A percentile compares a stretch with the other conserved stretches of the same genome.
These are phyloP conservation scores for Colletotrichum sidae DNA, from an alignment of 2,329 filamentous ascomycete genomes.

Conservation along the genomic window DNA sequence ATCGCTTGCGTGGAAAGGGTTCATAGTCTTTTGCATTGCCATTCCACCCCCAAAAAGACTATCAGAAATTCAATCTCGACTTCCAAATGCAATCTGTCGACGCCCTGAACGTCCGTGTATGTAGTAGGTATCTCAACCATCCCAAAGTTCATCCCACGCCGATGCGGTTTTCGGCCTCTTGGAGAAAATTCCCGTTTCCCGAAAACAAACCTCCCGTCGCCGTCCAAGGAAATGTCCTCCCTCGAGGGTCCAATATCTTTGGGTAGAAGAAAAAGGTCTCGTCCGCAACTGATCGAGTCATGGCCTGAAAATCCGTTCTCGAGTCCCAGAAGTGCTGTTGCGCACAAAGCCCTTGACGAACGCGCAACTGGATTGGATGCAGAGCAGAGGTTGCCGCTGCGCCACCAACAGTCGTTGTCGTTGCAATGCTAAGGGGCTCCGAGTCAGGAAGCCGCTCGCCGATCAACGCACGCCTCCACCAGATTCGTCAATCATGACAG, in stretches of 20 bases:
- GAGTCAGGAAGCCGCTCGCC: not conserved
- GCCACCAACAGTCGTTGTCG: too few species aligned
- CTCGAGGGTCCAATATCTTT: slow-evolving; percentile 4
- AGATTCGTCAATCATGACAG: slow-evolving; percentile 22
- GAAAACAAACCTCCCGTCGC: slow-evolving; percentile 6
- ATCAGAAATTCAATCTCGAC: slow-evolving; percentile 17
- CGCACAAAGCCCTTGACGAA: too few species aligned
- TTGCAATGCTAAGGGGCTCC: too few species aligned
- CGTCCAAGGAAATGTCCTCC: slow-evolving; percentile 10
- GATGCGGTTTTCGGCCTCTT: slow-evolving; percentile 22
- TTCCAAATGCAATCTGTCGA: slow-evolving; percentile 30
- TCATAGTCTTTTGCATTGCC: slow-evolving; percentile 22
- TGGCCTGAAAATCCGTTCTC: not conserved
- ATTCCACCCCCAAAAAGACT: slow-evolving; percentile 9
- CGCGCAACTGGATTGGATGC: too few species aligned
- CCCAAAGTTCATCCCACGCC: slow-evolving; percentile 24
- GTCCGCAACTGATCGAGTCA: slow-evolving; percentile 4
- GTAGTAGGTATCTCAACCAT: slow-evolving; percentile 31
- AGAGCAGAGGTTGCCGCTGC: too few species aligned
- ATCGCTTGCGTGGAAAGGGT: too few species aligned
- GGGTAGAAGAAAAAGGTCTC: slow-evolving; percentile 13
- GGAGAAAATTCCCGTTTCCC: slow-evolving; percentile 25
- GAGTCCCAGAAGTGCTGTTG: slow-evolving; percentile 1
- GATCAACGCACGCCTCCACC: slow-evolving; percentile 21
- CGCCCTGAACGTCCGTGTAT: slow-evolving; percentile 36